A percentile compares a stretch with the other conserved stretches of the same genome.
phyloP scores from a whole-genome alignment of 2,329 filamentous ascomycete genomes.

The Myriosclerotinia duriaeana region DNA sequence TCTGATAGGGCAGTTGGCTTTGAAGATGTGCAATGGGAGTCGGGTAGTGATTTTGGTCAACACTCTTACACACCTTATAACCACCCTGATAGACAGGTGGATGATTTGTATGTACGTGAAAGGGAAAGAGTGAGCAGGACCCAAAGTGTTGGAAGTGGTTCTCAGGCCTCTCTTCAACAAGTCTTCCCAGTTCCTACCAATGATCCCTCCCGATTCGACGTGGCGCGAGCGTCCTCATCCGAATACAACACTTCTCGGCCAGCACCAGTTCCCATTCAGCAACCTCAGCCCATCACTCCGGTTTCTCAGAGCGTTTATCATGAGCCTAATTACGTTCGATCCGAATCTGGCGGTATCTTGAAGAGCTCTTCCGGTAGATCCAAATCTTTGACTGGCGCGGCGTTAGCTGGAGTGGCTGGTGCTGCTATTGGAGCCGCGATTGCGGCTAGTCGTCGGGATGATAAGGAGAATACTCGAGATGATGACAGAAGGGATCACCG shows the following conservation, averaged over 20 bases:
- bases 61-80: conserved; percentile 17
- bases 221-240: conserved; percentile 50
- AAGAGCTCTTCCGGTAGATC: conserved; percentile 42
- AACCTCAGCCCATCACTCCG: conserved; percentile 76
- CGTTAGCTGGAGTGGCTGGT: conserved; percentile 51
- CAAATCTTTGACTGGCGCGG: conserved; percentile 46
- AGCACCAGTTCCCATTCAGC: conserved; percentile 70
- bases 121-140: conserved; percentile 28
- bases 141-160: conserved; percentile 44
- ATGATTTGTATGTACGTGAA: conserved; percentile 8
- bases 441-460: conserved; percentile 42
- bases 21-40: conserved; percentile 43
- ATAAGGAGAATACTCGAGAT: conserved; percentile 33
- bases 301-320: conserved; percentile 66
- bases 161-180: conserved; percentile 53
- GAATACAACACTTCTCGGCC: conserved; percentile 50
- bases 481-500: conserved; percentile 26
- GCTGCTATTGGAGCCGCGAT: conserved; percentile 51
- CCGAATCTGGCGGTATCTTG: conserved; percentile 33
- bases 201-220: conserved; percentile 64
- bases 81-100: conserved; percentile 6
- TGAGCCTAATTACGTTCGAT: conserved; percentile 46
- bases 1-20: conserved; percentile 56
- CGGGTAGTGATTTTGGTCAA: conserved; percentile 38
- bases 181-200: conserved; percentile 66